Evolutionary conservation across 345 rosid species (phyloP).

Genomic region (Viola odorata): DNA sequence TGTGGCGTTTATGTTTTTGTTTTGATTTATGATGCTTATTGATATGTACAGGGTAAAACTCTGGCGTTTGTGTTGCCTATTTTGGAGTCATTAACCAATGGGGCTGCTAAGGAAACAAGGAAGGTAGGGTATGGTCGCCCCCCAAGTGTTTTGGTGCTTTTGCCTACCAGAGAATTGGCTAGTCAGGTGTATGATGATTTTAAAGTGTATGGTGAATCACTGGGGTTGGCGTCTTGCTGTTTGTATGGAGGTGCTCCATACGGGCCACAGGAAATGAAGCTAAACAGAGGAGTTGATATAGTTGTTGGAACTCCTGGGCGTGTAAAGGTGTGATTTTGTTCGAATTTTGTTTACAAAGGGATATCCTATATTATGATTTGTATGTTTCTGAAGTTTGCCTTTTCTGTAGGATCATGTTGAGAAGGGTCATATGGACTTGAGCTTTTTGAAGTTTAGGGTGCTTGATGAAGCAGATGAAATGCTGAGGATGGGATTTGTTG

Average conservation of each 20-base stretch:
- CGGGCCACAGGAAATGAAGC: slow-evolving; percentile 47
- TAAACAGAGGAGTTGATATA: slow-evolving; percentile 84
- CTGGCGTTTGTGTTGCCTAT: slow-evolving; percentile 95
- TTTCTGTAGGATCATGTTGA: slow-evolving; percentile 73
- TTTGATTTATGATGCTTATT: neutral
- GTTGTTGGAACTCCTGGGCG: slow-evolving; percentile 98
- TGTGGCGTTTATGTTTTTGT: neutral
- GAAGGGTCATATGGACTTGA: slow-evolving; percentile 58
- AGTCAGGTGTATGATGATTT: slow-evolving; percentile 82
- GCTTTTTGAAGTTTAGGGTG: slow-evolving; percentile 71
- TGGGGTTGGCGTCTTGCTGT: slow-evolving; percentile 77
- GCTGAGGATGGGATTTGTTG: slow-evolving; percentile 98
- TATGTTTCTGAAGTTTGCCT: neutral
- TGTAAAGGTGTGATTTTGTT: slow-evolving; percentile 47
- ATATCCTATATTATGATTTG: neutral
- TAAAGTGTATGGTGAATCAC: slow-evolving; percentile 68
- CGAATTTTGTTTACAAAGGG: neutral
- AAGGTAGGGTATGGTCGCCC: slow-evolving; percentile 78
- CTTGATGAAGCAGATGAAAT: slow-evolving; percentile 99
- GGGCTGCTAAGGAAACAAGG: slow-evolving; percentile 48
- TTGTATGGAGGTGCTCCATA: slow-evolving; percentile 87
- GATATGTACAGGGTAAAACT: slow-evolving; percentile 72
- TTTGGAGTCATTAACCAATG: slow-evolving; percentile 76
- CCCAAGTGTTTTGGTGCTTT: slow-evolving; percentile 84
- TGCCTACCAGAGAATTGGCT: slow-evolving; percentile 95